Base-by-base conservation (phyloP, 331 rosid species). In the Quercus phellos region DNA sequence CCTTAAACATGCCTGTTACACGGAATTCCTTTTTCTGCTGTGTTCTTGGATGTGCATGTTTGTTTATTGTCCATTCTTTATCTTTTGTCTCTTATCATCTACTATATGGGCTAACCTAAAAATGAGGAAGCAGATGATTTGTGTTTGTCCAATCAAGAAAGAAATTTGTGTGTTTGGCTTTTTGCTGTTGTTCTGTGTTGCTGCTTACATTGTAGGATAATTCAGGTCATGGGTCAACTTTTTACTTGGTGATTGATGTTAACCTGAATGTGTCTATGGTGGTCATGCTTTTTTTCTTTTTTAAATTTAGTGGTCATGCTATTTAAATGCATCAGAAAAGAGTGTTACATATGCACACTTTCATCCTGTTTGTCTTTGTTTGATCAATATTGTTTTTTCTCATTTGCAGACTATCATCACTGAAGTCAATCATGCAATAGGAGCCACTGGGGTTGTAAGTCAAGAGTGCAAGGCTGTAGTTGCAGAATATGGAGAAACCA, bases 351-450 rank as follows among this genome's bases (percentile, higher is more conserved):
- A 6, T 34, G 29, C 46, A 7, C 19, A 1, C 32, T 46, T 70
- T 5, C 34, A 6, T 58, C 51, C 16, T 43, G 38, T 69, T 67
- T 51, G 27, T 55, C 8, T 51, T 51, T 70, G 70, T 70, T 75
- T 12, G 22, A 30, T 66, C 14, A 27, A 54, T 55, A 51, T 18
- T 70, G 50, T 77, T 68, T 51, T 77, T 18, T 80, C 53, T 59
- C 35, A 26, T 70, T 29, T 19, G 51, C 84, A 90, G 94, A 53
- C 86, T 51, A 86, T 90, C 66, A 86, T 90, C 21, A 82, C 92
- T 27, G 87, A 90, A 86, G 84, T 90, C 74, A 90, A 90, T 82
- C 90, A 90, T 77, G 94, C 92, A 51, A 88, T 90, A 83, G 94
- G 94, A 55, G 94, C 94, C 55, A 60, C 92, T 4, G 92, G 94